Percentiles rank a stretch among this genome's conserved stretches.
Conservation (phyloP, 331 rosid species). For the Malus hybrid region DNA sequence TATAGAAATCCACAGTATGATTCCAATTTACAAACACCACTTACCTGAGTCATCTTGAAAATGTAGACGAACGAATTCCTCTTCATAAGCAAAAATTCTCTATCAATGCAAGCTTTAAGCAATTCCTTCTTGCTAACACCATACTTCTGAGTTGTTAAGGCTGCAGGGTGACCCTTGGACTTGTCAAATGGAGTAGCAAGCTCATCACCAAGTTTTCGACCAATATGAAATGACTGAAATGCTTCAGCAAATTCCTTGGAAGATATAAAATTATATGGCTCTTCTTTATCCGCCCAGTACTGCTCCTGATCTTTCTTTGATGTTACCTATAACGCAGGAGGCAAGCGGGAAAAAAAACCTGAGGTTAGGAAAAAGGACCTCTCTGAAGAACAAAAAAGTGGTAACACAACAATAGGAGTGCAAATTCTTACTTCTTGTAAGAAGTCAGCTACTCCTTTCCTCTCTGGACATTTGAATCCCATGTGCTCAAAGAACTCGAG, state of each 20-base stretch:
- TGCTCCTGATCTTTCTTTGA: conserved; percentile 43
- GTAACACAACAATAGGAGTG: background rate
- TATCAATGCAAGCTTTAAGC: conserved; percentile 22
- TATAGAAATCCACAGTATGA: too few relatives aligned
- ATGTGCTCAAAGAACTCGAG: conserved; percentile 30
- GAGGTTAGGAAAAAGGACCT: background rate
- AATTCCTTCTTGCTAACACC: conserved; percentile 29
- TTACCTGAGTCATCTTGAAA: conserved; percentile 30
- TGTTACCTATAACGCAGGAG: conserved; percentile 21
- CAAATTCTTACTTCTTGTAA: conserved; percentile 34
- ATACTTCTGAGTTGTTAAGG: conserved; percentile 26
- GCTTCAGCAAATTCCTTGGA: conserved; percentile 24
- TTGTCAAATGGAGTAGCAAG: conserved; percentile 32
- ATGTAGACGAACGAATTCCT: conserved; percentile 32
- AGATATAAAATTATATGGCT: conserved; percentile 27
- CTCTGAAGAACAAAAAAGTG: background rate
- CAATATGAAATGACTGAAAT: conserved; percentile 28
- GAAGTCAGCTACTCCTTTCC: conserved; percentile 51
- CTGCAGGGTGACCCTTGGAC: conserved; percentile 33
- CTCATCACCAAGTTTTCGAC: conserved; percentile 23
- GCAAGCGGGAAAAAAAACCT: background rate
- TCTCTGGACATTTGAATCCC: conserved; percentile 50
- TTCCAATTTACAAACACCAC: background rate
- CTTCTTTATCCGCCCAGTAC: conserved; percentile 28
- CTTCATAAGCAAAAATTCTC: conserved; percentile 40